Base-by-base conservation (phyloP, 805 yeast species). In the Yarrowia phangngaensis region DNA sequence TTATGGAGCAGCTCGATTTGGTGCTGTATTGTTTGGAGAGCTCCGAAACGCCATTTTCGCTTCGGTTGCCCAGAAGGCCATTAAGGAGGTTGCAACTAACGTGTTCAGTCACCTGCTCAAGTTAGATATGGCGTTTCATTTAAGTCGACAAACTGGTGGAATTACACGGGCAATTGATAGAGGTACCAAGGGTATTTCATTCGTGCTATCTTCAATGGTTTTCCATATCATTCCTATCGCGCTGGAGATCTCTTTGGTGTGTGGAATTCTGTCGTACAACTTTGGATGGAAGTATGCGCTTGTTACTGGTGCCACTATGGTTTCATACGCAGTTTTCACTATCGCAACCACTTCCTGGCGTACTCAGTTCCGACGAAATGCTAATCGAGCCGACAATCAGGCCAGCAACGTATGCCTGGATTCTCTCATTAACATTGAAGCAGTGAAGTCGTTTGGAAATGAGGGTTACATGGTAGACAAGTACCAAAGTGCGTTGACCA, bases 361-460 rank as follows among this genome's bases (percentile, higher is more conserved):
- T 67, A 87, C 98, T 1, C 76, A 79, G 45, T 92, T 92, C 67
- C 76, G 98, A 62, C 74, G 95, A 57, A 76, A 79, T 53, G 97
- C 90, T 4, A 92, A 92, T 63, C 75, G 75, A 51, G 97, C 98
- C 2, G 98, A 92, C 62, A 94, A 92, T 62, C 75, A 83, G 63
- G 95, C 95, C n/a, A 95, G 97, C 0, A 80, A 85, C 53, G 89
- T 90, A 20, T 96, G 97, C 0, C 71, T 92, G 40, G 98, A 92
- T 63, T 88, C 97, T 1, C 71, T 92, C 61, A 86, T 90, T 56
- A 92, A 92, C 67, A 90, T 82, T 64, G 98, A 92, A 67, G 82
- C 95, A 19, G 97, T 92, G 24, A 88, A 89, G 63, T 84, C 86
- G 64, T 92, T 92, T 72, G 90, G 89, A 67, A 92, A 92, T 65